Conservation (phyloP, 129 eudicot genomes). For the Pulicaria dysenterica region DNA sequence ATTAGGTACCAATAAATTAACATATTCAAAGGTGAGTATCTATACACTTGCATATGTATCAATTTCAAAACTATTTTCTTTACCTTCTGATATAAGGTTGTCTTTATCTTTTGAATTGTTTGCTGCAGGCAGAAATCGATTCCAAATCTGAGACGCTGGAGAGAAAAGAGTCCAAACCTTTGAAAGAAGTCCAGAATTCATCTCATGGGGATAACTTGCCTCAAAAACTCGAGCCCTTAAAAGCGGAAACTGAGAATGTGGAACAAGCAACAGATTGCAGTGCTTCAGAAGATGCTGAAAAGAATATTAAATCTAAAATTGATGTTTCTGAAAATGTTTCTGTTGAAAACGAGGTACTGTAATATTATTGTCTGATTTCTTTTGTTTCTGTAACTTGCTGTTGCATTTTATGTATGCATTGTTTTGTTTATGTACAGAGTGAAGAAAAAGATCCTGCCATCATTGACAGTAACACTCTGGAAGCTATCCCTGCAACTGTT, state of each 20-base stretch:
- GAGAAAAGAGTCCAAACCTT: slow-evolving; percentile 17
- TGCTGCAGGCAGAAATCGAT: slow-evolving; percentile 27
- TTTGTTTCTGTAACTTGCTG: slow-evolving; percentile 1
- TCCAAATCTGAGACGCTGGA: slow-evolving; percentile 25
- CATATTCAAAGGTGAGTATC: slow-evolving; percentile 24
- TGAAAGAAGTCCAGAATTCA: slow-evolving; percentile 15
- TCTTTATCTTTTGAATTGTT: neutral
- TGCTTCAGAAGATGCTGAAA: slow-evolving; percentile 27
- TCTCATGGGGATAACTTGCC: neutral
- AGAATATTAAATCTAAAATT: slow-evolving; percentile 1
- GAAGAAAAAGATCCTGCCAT: slow-evolving; percentile 16
- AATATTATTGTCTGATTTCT: neutral
- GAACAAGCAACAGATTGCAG: slow-evolving; percentile 21
- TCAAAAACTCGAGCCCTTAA: slow-evolving; percentile 8
- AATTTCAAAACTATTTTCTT: neutral
- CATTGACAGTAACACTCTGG: slow-evolving; percentile 23
- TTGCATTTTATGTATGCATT: slow-evolving; percentile 1
- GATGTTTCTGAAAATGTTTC: slow-evolving; percentile 8
- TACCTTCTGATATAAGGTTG: slow-evolving; percentile 1
- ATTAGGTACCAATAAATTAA: slow-evolving; percentile 12
- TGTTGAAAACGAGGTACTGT: slow-evolving; percentile 19
- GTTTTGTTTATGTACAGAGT: slow-evolving; percentile 25
- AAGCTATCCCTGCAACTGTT: slow-evolving; percentile 7
- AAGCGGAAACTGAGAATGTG: slow-evolving; percentile 16
- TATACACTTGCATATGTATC: neutral